A percentile compares a stretch with the other conserved stretches of the same genome.
These are phyloP conservation scores for Monosporascus sp. DNA, from an alignment of 2,329 filamentous ascomycete genomes.

Conservation along the genomic window DNA sequence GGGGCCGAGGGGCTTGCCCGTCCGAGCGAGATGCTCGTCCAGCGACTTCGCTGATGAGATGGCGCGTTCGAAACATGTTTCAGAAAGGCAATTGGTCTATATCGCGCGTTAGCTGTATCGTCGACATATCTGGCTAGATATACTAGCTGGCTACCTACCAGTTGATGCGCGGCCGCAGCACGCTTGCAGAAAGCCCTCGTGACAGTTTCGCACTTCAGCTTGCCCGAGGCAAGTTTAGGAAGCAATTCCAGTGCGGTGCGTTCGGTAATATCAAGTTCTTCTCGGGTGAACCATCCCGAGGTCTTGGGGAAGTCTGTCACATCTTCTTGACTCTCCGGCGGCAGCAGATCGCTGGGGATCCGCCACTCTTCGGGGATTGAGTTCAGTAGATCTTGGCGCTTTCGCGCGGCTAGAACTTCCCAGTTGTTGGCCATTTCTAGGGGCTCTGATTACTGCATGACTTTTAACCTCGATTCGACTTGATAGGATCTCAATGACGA, in stretches of 20 bases:
- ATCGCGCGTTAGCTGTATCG: background rate
- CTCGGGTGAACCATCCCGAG: conserved; percentile 54
- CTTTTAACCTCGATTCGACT: background rate
- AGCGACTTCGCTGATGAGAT: conserved; percentile 40
- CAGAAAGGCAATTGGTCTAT: conserved; percentile 45
- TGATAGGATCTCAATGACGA: no score
- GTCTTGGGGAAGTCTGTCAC: conserved; percentile 50
- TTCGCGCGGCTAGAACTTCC: conserved; percentile 37
- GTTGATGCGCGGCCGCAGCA: conserved; percentile 32
- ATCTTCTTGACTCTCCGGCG: conserved; percentile 47
- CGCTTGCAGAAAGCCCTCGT: conserved; percentile 35
- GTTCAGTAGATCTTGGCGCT: conserved; percentile 35
- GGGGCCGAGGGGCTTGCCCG: conserved; percentile 49
- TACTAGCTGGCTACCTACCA: conserved; percentile 16
- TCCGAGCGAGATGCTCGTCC: conserved; percentile 45
- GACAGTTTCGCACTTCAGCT: conserved; percentile 30
- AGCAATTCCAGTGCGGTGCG: conserved; percentile 28
- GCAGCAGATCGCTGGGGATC: conserved; percentile 47
- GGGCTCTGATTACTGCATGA: no score
- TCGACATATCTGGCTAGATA: background rate
- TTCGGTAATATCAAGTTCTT: conserved; percentile 35
- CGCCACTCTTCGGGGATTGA: conserved; percentile 55
- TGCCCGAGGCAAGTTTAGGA: conserved; percentile 29
- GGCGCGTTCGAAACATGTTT: conserved; percentile 51
- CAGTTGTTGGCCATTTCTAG: conserved; percentile 26